These are phyloP conservation scores for Lactarius hatsudake DNA, from an alignment of 768 basidiomycete species.

Conservation along the genomic window DNA sequence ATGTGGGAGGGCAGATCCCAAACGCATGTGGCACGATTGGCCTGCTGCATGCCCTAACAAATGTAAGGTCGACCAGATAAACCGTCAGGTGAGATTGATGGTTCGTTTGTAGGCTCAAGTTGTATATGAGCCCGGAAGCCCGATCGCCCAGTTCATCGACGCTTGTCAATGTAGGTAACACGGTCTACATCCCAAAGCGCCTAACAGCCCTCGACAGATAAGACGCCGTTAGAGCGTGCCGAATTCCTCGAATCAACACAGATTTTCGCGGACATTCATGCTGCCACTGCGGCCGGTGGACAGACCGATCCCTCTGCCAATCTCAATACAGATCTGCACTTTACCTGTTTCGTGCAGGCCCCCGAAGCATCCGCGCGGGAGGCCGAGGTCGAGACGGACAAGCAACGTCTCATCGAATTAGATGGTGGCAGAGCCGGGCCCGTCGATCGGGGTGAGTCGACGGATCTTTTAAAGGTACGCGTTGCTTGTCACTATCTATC, in stretches of 20 bases:
- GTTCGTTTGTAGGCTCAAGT: slow-evolving; percentile 44
- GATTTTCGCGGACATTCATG: slow-evolving; percentile 77
- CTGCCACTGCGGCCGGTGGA: slow-evolving; percentile 61
- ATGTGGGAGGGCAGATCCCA: slow-evolving; percentile 29
- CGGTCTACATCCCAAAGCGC: not conserved
- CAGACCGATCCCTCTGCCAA: slow-evolving; percentile 64
- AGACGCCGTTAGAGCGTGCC: slow-evolving; percentile 71
- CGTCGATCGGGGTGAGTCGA: slow-evolving; percentile 69
- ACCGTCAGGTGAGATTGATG: slow-evolving; percentile 10
- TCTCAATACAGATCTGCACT: slow-evolving; percentile 76
- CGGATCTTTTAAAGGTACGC: slow-evolving; percentile 53
- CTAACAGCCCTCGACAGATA: slow-evolving; percentile 40
- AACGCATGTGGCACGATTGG: slow-evolving; percentile 36
- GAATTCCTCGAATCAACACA: slow-evolving; percentile 69
- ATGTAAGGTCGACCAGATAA: slow-evolving; percentile 46
- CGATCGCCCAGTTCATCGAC: slow-evolving; percentile 65
- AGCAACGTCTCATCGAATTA: slow-evolving; percentile 68
- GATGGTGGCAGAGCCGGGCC: slow-evolving; percentile 80
- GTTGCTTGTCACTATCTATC: slow-evolving; percentile 10
- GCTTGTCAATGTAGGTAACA: slow-evolving; percentile 51
- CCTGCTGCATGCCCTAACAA: slow-evolving; percentile 52
- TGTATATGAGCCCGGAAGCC: slow-evolving; percentile 51
- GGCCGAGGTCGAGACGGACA: slow-evolving; percentile 25
- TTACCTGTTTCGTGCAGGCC: slow-evolving; percentile 81
- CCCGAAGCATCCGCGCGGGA: slow-evolving; percentile 42